Base-by-base conservation (phyloP, 176 grass and related monocot species). In the Carex parvula region DNA sequence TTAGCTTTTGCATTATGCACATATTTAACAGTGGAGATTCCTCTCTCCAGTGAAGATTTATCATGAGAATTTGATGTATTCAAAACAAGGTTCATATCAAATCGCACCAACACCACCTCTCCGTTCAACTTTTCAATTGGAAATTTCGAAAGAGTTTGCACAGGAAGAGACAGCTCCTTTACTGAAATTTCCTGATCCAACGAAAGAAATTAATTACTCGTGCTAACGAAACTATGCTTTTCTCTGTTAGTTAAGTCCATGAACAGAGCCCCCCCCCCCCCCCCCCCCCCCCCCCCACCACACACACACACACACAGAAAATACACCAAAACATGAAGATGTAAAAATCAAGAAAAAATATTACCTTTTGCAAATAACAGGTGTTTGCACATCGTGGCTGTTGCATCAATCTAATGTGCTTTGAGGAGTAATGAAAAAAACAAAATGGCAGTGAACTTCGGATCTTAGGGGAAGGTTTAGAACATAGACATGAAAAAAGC, bases 61-160 rank as follows among this genome's bases (percentile, higher is more conserved):
- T 80, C 84, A 69, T 32, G 14, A 58, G 86, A 70, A 44, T 79
- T 80, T 32, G 83, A 54, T 46, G 83, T 57, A 78, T 84, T 79
- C 30, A 84, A 73, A 75, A 94, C 60, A 89, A 91, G 42, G 79
- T 35, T 39, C 13, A 87, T 92, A 93, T 98, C 92, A 91, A 94
- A 81, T 42, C 92, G 90, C 60, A 93, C 91, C 74, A 93, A 21
- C 21, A 93, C 89, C 83, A 98, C 82, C 81, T 93, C 90, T 87
- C 89, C 86, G 84, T 70, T 18, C 67, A 98, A 84, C 61, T 98
- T 98, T 64, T 93, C 92, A 83, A 83, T 63, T 12, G 92, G 90
- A 81, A 93, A 94, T 32, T 90, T 73, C 16, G 89, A 83, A 89
- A 98, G 90, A 88, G 87, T 91, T 93, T 98, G 95, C 64, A 98